A percentile compares a stretch with the other conserved stretches of the same genome.
Conservation (phyloP, 2,329 filamentous ascomycete species). For the Botrytis cinerea region DNA sequence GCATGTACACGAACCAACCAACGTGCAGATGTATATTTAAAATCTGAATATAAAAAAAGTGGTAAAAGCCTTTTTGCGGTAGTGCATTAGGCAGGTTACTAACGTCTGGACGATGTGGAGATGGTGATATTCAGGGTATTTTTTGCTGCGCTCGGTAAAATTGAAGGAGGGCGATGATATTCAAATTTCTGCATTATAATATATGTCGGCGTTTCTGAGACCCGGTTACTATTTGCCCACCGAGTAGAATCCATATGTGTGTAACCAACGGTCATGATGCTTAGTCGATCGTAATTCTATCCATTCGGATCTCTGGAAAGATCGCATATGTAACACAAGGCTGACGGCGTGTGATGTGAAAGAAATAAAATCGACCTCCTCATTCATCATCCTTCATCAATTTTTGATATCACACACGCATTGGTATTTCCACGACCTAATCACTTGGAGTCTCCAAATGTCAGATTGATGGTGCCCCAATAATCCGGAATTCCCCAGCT, state of each 20-base stretch:
- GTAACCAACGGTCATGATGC: background rate
- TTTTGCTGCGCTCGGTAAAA: constrained; percentile 2
- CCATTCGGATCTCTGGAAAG: background rate
- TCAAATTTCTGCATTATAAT: background rate
- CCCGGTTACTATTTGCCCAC: background rate
- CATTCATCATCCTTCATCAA: background rate
- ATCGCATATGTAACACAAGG: background rate
- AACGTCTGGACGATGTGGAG: background rate
- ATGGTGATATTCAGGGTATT: constrained; percentile 10
- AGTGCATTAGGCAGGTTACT: constrained; percentile 19
- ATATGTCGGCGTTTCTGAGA: background rate
- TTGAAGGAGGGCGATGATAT: background rate
- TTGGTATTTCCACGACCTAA: background rate
- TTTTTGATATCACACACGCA: background rate
- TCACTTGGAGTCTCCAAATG: constrained; percentile 5
- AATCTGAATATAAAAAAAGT: background rate
- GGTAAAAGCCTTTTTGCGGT: background rate
- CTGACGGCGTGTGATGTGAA: constrained; percentile 5
- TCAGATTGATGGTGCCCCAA: constrained; percentile 8
- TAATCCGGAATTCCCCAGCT: constrained; percentile 12
- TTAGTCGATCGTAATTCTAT: background rate
- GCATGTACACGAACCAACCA: background rate
- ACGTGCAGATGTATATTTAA: constrained; percentile 15
- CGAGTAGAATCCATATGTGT: background rate
- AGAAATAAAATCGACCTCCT: background rate